Evolutionary conservation across 2,329 filamentous ascomycete species (phyloP).

Genomic region (Metarhizium humberi): DNA sequence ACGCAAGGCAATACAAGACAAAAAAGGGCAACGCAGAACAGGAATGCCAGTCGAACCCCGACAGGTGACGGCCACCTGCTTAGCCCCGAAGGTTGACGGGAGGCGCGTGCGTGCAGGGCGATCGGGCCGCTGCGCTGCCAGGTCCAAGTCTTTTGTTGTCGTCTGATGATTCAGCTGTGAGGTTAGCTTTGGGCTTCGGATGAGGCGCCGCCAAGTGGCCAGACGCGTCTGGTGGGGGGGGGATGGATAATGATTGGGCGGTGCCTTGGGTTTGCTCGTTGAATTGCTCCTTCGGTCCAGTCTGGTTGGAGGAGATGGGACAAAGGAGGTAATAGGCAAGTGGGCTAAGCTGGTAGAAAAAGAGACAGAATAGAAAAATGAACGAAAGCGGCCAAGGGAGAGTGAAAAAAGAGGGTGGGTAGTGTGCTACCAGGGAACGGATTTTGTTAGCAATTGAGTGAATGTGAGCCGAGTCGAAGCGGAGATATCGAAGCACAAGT

Average conservation of each 20-base stretch:
- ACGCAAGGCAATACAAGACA: background rate
- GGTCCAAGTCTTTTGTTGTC: background rate
- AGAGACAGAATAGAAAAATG: too few species aligned
- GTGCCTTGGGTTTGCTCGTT: background rate
- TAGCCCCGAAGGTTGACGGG: background rate
- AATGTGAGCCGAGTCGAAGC: background rate
- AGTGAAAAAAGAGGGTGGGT: too few species aligned
- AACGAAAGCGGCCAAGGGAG: background rate
- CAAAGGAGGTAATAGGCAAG: background rate
- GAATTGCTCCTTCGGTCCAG: too few species aligned
- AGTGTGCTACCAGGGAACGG: too few species aligned
- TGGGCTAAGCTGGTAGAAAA: background rate
- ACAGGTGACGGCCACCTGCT: background rate
- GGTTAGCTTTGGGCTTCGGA: background rate
- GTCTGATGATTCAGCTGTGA: background rate
- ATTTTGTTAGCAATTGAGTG: background rate
- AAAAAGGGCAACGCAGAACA: background rate
- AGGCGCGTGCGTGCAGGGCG: background rate
- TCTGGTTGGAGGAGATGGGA: background rate
- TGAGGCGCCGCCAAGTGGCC: background rate
- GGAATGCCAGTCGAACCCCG: background rate
- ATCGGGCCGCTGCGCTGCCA: background rate
- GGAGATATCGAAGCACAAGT: background rate
- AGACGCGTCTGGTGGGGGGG: conserved; percentile 1
- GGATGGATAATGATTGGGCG: background rate